A percentile compares a stretch with the other conserved stretches of the same genome.
phyloP scores from a whole-genome alignment of 2,329 filamentous ascomycete species.

The Aspergillus spinulosporus region DNA sequence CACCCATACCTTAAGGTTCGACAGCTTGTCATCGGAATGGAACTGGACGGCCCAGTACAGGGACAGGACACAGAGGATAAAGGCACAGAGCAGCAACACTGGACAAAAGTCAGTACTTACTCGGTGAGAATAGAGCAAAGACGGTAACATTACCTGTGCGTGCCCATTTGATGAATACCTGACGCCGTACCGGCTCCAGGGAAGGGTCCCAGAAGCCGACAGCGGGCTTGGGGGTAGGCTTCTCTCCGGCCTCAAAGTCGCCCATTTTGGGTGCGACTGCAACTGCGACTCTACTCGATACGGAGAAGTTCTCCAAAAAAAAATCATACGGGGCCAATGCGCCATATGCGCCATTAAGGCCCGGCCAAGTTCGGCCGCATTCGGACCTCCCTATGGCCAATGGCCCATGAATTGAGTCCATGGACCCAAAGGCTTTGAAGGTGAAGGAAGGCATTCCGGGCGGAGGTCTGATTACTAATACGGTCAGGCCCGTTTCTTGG shows the following conservation, averaged over 20 bases:
- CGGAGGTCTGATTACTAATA: background rate
- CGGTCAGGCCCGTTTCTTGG: background rate
- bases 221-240: slow-evolving; percentile 13
- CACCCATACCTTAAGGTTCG: slow-evolving; percentile 55
- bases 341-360: background rate
- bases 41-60: slow-evolving; percentile 64
- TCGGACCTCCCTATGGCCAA: background rate
- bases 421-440: no score
- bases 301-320: background rate
- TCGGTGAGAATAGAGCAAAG: background rate
- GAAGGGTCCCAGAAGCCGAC: slow-evolving; percentile 33
- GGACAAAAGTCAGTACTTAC: background rate
- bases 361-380: background rate
- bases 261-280: background rate
- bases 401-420: background rate
- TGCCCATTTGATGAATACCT: slow-evolving; percentile 26
- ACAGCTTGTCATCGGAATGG: slow-evolving; percentile 51
- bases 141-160: slow-evolving; percentile 23
- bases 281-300: no score
- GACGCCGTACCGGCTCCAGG: slow-evolving; percentile 23
- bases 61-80: slow-evolving; percentile 58
- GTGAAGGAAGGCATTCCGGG: background rate
- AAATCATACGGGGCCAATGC: background rate
- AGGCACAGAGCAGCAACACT: slow-evolving; percentile 51
- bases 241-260: slow-evolving; percentile 13